Percentiles rank a stretch among this genome's conserved stretches.
Evolutionary conservation across 805 yeast genomes (phyloP).

Genomic region (Saturnispora halmiae): DNA sequence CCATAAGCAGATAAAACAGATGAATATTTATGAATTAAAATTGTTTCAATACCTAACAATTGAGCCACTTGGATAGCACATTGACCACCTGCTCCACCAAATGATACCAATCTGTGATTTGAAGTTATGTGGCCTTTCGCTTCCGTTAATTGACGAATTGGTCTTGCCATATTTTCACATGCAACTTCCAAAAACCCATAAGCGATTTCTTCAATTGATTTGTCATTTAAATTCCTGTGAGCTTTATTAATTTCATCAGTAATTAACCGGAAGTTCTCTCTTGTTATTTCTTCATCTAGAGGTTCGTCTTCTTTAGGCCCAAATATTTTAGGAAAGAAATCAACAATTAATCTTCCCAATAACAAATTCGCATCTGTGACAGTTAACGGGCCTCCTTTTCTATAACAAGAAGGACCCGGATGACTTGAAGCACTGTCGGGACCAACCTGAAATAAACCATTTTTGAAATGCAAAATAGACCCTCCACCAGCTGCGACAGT

Average conservation of each 20-base stretch:
- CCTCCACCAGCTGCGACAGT: conserved; percentile 88
- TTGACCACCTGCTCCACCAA: conserved; percentile 95
- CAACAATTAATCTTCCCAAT: conserved; percentile 64
- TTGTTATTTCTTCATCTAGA: conserved; percentile 48
- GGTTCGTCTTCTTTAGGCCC: conserved; percentile 73
- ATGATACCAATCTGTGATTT: conserved; percentile 65
- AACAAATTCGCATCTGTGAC: conserved; percentile 78
- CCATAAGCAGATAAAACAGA: conserved; percentile 84
- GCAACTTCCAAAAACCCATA: conserved; percentile 77
- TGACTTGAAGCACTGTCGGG: conserved; percentile 84
- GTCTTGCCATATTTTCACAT: conserved; percentile 84
- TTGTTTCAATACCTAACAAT: conserved; percentile 56
- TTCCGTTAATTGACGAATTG: conserved; percentile 76
- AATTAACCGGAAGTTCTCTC: conserved; percentile 41
- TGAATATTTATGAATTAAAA: conserved; percentile 71
- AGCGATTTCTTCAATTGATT: conserved; percentile 63
- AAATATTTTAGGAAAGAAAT: conserved; percentile 70
- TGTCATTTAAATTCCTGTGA: conserved; percentile 30
- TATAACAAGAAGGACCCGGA: conserved; percentile 84
- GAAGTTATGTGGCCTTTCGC: conserved; percentile 66
- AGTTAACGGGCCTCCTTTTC: conserved; percentile 77
- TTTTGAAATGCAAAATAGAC: conserved; percentile 54
- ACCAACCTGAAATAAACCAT: conserved; percentile 72
- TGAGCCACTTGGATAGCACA: conserved; percentile 74
- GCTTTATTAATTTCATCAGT: conserved; percentile 49